Conservation (phyloP, 257 asterid species). For the Striga asiatica region DNA sequence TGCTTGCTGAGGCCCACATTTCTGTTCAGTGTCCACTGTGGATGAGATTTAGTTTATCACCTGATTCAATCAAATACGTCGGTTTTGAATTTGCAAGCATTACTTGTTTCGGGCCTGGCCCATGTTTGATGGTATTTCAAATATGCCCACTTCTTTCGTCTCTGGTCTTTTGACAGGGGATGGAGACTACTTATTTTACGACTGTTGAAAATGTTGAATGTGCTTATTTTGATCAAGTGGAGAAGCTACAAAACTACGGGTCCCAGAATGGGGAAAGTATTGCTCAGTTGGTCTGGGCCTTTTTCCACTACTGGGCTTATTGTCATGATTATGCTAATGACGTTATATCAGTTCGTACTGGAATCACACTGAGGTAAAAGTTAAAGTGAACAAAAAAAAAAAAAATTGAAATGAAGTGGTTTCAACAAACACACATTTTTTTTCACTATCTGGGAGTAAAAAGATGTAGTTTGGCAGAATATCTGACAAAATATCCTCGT, state of each 20-base stretch:
- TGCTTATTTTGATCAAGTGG: constrained; percentile 76
- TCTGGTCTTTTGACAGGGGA: constrained; percentile 36
- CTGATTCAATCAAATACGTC: too few relatives aligned
- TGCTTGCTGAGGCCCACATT: background rate
- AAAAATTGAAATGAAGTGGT: too few relatives aligned
- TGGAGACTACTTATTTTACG: constrained; percentile 51
- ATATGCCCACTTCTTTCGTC: background rate
- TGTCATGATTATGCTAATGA: constrained; percentile 75
- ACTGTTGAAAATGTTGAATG: constrained; percentile 57
- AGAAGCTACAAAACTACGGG: constrained; percentile 53
- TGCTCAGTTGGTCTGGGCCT: constrained; percentile 65
- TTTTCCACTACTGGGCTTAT: constrained; percentile 91
- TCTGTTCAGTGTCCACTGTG: too few relatives aligned
- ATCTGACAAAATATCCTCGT: too few relatives aligned
- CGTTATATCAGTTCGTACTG: constrained; percentile 81
- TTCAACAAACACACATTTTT: too few relatives aligned
- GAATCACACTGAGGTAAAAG: constrained; percentile 57
- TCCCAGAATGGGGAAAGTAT: constrained; percentile 55
- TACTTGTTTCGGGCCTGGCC: background rate
- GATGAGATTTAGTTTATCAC: too few relatives aligned
- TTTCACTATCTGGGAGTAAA: too few relatives aligned
- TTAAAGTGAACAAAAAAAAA: background rate
- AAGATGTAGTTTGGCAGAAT: too few relatives aligned
- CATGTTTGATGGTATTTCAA: background rate
- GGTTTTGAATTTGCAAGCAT: too few relatives aligned